Percentiles rank a stretch among this genome's conserved stretches.
These are phyloP conservation scores for Coprinopsis cinerea DNA, from an alignment of 768 basidiomycete species.

Conservation along the genomic window DNA sequence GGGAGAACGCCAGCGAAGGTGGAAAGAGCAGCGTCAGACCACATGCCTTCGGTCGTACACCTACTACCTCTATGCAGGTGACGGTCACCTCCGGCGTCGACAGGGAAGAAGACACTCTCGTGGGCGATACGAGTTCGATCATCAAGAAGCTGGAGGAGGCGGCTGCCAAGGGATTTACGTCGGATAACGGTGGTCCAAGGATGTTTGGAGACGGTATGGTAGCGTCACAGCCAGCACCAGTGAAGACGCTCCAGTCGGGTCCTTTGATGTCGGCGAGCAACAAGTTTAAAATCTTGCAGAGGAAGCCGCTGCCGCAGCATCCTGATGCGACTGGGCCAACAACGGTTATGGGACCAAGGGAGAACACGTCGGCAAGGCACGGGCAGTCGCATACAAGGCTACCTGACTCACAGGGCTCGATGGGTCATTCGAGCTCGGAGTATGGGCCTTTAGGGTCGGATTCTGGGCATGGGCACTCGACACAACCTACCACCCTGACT, in stretches of 20 bases:
- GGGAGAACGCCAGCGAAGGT: neutral
- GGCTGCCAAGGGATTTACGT: neutral
- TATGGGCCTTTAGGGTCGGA: neutral
- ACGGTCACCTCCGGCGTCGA: neutral
- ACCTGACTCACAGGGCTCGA: neutral
- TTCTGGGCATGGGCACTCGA: neutral
- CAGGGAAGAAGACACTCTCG: neutral
- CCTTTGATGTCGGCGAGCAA: neutral
- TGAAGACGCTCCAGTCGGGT: neutral
- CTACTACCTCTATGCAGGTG: neutral
- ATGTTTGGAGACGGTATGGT: slow-evolving; percentile 1
- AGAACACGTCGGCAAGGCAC: neutral
- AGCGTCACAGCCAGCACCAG: neutral
- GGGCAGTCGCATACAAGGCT: neutral
- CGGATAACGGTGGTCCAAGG: neutral
- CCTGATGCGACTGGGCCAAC: neutral
- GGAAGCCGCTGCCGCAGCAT: neutral
- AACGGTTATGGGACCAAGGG: neutral
- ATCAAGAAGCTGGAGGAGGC: neutral
- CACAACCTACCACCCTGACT: neutral
- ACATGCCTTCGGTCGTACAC: neutral
- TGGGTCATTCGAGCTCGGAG: neutral
- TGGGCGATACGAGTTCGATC: neutral
- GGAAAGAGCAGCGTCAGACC: neutral
- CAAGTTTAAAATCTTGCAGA: neutral